Conservation (phyloP, 805 yeast species). For the Lipomyces orientalis region DNA sequence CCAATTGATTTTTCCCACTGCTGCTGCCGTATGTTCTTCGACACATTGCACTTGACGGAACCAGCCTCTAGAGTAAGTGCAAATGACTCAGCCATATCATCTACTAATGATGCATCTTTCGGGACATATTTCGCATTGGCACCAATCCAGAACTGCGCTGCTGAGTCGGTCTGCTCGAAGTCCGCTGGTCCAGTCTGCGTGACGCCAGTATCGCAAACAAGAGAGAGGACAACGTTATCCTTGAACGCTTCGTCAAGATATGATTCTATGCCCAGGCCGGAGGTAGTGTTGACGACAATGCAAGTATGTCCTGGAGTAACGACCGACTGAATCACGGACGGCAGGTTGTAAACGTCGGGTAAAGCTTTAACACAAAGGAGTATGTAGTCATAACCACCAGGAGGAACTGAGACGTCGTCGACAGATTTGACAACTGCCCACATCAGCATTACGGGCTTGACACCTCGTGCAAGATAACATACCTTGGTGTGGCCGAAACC, state of each 20-base stretch:
- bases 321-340: slow-evolving; percentile 58
- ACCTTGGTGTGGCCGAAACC: slow-evolving; percentile 30
- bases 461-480: not conserved
- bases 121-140: slow-evolving; percentile 11
- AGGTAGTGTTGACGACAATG: slow-evolving; percentile 54
- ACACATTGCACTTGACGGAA: slow-evolving; percentile 28
- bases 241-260: slow-evolving; percentile 62
- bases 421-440: slow-evolving; percentile 39
- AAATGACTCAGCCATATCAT: slow-evolving; percentile 36
- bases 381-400: slow-evolving; percentile 58
- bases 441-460: not conserved
- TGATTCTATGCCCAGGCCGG: slow-evolving; percentile 67
- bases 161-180: slow-evolving; percentile 31
- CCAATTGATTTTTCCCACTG: slow-evolving; percentile 38
- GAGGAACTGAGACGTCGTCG: slow-evolving; percentile 39
- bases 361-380: slow-evolving; percentile 67
- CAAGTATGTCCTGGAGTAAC: slow-evolving; percentile 55
- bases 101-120: slow-evolving; percentile 23
- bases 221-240: slow-evolving; percentile 58
- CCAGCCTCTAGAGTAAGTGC: slow-evolving; percentile 39
- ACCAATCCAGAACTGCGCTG: slow-evolving; percentile 33
- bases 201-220: slow-evolving; percentile 53
- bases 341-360: slow-evolving; percentile 64
- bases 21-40: slow-evolving; percentile 36
- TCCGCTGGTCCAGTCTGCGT: slow-evolving; percentile 37